A percentile compares a stretch with the other conserved stretches of the same genome.
These are phyloP conservation scores for Withania somnifera DNA, from an alignment of 305 asterid genomes.

Conservation along the genomic window DNA sequence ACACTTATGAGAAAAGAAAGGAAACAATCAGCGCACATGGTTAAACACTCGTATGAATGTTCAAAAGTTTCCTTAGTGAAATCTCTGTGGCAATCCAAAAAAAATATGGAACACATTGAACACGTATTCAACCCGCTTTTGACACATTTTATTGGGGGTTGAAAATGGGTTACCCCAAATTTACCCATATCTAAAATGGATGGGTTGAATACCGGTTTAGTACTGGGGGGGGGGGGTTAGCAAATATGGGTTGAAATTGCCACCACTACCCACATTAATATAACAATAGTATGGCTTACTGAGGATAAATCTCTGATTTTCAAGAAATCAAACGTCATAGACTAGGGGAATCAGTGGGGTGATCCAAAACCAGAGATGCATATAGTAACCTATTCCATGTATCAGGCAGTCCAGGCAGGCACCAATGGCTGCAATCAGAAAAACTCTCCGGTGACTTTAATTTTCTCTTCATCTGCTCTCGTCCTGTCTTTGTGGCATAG, in stretches of 20 bases:
- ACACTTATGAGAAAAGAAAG: not conserved
- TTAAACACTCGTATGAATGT: not conserved
- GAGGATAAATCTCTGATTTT: not conserved
- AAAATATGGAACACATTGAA: not conserved
- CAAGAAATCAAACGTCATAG: not conserved
- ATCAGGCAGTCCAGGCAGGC: slow-evolving; percentile 20
- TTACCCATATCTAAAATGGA: not conserved
- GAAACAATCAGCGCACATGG: not conserved
- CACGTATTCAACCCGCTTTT: too few species aligned
- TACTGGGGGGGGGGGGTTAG: not conserved
- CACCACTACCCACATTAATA: not conserved
- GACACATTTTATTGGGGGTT: not conserved
- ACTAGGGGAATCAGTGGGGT: not conserved
- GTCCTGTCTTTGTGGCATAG: slow-evolving; percentile 2
- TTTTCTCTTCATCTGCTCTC: not conserved
- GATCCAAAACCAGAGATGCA: slow-evolving; percentile 10
- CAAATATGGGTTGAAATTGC: not conserved
- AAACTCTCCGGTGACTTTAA: not conserved
- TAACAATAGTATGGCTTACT: not conserved
- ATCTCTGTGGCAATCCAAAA: not conserved
- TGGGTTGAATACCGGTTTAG: not conserved
- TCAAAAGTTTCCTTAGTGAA: not conserved
- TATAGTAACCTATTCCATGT: slow-evolving; percentile 19
- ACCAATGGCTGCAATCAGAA: slow-evolving; percentile 19
- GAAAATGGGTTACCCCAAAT: not conserved